Evolutionary conservation across 371 early-diverging fungal genomes (phyloP).

Genomic region (Mortierella sp.): DNA sequence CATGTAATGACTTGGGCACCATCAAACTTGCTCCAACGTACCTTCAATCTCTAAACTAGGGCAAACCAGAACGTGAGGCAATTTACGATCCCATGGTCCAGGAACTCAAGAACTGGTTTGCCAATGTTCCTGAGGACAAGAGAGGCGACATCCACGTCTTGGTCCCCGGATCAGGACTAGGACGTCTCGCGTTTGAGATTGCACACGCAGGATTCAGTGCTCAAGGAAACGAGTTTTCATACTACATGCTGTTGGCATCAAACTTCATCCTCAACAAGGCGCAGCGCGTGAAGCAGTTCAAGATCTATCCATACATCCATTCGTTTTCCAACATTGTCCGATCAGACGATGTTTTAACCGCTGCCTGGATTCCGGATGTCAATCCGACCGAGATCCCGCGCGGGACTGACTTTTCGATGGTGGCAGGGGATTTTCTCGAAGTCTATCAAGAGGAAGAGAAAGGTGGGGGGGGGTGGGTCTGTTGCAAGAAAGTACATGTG

Average conservation of each 20-base stretch:
- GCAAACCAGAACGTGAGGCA: constrained; percentile 78
- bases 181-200: constrained; percentile 89
- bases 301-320: constrained; percentile 91
- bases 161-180: constrained; percentile 93
- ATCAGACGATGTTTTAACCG: constrained; percentile 68
- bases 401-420: constrained; percentile 91
- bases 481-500: too few species aligned
- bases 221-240: constrained; percentile 88
- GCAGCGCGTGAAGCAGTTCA: constrained; percentile 60
- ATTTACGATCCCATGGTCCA: constrained; percentile 84
- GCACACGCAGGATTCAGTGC: constrained; percentile 81
- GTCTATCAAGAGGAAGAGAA: constrained; percentile 71
- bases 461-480: too few species aligned
- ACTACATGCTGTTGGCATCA: constrained; percentile 85
- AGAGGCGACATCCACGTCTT: constrained; percentile 71
- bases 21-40: too few species aligned
- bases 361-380: constrained; percentile 86
- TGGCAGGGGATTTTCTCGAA: constrained; percentile 95
- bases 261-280: constrained; percentile 88
- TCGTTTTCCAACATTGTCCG: constrained; percentile 83
- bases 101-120: constrained; percentile 70
- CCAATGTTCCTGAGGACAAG: constrained; percentile 55
- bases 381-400: constrained; percentile 71
- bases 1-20: too few species aligned
- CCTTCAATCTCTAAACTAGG: too few species aligned